Conservation (phyloP, 2,329 filamentous ascomycete species). For the Ophiostoma perfectum region DNA sequence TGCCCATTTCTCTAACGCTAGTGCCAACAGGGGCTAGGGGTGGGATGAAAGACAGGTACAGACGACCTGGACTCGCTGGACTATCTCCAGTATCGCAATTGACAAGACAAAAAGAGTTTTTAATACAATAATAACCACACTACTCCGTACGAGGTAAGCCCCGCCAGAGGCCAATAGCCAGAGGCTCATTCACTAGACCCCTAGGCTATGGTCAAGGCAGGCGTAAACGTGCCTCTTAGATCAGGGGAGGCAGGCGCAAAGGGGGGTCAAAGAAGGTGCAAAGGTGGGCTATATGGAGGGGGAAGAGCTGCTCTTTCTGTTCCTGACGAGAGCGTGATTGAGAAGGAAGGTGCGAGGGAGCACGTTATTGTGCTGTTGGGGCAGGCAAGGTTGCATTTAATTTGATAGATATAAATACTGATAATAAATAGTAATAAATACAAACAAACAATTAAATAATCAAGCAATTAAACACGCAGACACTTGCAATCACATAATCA, state of each 20-base stretch:
- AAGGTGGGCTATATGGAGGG: not conserved
- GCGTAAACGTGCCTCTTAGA: not conserved
- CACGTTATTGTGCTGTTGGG: constrained; percentile 4
- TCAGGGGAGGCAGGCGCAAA: constrained; percentile 8
- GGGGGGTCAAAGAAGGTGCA: not conserved
- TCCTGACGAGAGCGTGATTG: not conserved
- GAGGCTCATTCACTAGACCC: not conserved
- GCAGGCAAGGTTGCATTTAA: not conserved
- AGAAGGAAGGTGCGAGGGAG: constrained; percentile 7
- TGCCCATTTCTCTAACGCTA: constrained; percentile 1
- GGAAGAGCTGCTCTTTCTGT: not conserved
- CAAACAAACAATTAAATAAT: not conserved
- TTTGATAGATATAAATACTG: too few species aligned
- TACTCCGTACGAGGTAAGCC: not conserved
- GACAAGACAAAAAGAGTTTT: not conserved
- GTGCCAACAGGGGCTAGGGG: constrained; percentile 6
- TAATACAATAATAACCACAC: not conserved
- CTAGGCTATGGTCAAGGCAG: not conserved
- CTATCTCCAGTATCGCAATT: not conserved
- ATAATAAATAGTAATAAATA: too few species aligned
- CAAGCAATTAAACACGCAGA: not conserved
- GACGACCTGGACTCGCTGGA: not conserved
- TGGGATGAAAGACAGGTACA: constrained; percentile 2
- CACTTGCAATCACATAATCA: not conserved
- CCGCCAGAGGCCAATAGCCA: not conserved